Conservation (phyloP, 148 eudicot species). For the Heliosperma pusillum region DNA sequence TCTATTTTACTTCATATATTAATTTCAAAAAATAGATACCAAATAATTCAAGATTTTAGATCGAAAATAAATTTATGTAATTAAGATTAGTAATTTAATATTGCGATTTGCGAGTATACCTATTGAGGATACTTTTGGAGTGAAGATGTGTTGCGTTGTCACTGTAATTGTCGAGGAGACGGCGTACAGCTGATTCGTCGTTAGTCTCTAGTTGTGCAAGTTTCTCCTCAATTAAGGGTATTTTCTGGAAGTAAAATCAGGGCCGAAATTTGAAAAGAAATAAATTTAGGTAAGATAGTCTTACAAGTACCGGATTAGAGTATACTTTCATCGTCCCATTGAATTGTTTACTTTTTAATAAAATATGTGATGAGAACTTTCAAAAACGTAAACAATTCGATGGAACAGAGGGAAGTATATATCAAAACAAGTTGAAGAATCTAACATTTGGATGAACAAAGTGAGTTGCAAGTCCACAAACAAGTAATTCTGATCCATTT, state of each 20-base stretch:
- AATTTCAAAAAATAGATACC: too few species aligned
- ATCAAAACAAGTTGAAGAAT: neutral
- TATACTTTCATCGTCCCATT: too few species aligned
- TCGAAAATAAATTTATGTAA: neutral
- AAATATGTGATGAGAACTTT: too few species aligned
- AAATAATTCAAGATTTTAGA: too few species aligned
- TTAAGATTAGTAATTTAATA: neutral
- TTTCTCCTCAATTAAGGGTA: constrained; percentile 20
- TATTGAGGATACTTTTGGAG: constrained; percentile 13
- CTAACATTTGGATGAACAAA: constrained; percentile 10
- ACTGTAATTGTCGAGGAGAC: constrained; percentile 11
- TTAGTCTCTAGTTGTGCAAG: constrained; percentile 12
- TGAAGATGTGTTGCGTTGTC: neutral
- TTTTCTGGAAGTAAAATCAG: neutral
- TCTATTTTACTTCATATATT: too few species aligned
- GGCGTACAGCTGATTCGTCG: neutral
- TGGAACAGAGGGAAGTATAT: too few species aligned
- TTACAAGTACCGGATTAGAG: too few species aligned
- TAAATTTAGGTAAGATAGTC: too few species aligned
- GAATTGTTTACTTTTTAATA: too few species aligned
- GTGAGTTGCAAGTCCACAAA: constrained; percentile 17
- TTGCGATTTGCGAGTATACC: neutral
- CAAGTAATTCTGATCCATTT: constrained; percentile 7
- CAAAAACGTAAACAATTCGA: too few species aligned
- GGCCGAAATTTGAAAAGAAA: neutral